Base-by-base conservation (phyloP, 2,329 filamentous ascomycete species). In the Alternaria arbusti region DNA sequence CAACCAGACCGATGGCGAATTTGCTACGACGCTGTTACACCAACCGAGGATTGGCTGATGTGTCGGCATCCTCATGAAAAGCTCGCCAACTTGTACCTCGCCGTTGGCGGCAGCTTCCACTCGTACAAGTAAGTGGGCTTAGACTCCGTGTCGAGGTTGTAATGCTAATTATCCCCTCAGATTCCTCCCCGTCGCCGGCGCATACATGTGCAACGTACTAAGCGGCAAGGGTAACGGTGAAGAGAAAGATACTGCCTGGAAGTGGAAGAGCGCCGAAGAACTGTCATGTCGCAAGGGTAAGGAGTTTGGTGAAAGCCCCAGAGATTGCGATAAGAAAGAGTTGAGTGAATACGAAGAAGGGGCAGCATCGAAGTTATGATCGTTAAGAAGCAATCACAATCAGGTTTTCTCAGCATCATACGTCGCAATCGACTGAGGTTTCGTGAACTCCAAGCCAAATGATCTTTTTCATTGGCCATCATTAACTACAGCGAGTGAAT, bases 41-140 rank as follows among this genome's bases (percentile, higher is more conserved):
- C 87, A 0, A 87, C 85, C 9, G 87, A 90, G 74, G 87, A 90
- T 71, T 88, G 88, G 69, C 80, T 90, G 57, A 85, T 90, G 69
- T 84, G 84, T 8, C 75, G 66, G 28, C 83, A 86, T 72, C 84
- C 86, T 3, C 82, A 87, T 64, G 76, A 82, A 6, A 77, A 82
- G 10, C 68, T 85, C 72, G 20, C 74, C 74, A 87, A 86, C 62
- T 76, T 91, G 13, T 89, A 86, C 74, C 74, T 91, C 23, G 88
- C 88, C 0, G 86, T 86, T 0, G 88, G 86, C 12, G 88, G 89
- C 1, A 89, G 87, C 12, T 76, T 90, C 66, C 88, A 90, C 72
- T 85, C 86, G 28, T 90, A 86, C 84, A 90, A 90, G 74, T 66
- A 58, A n/a, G n/a, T n/a, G n/a, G n/a, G n/a, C n/a, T n/a, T n/a